A percentile compares a stretch with the other conserved stretches of the same genome.
Conservation (phyloP, 768 basidiomycete species). For the Boletellus emodensis region DNA sequence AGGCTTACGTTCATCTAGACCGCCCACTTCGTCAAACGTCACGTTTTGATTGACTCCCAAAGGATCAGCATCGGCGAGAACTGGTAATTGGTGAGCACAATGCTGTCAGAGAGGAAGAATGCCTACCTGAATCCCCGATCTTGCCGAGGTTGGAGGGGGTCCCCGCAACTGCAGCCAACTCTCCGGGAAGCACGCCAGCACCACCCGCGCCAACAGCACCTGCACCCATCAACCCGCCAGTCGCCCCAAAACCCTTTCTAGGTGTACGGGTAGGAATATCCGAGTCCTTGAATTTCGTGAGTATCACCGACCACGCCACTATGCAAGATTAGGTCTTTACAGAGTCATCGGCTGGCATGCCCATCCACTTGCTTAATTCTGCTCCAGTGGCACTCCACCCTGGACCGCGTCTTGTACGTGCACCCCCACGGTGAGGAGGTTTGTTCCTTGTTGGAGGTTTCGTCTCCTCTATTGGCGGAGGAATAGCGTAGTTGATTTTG, state of each 20-base stretch:
- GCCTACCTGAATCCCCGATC: conserved; percentile 70
- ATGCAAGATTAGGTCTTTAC: conserved; percentile 32
- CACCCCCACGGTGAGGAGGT: conserved; percentile 37
- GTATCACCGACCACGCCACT: not conserved
- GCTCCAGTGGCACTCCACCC: conserved; percentile 81
- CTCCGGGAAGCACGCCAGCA: conserved; percentile 57
- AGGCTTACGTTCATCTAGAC: conserved; percentile 82
- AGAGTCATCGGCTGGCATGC: conserved; percentile 67
- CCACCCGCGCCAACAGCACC: conserved; percentile 45
- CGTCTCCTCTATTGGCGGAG: conserved; percentile 76
- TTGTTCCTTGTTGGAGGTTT: conserved; percentile 35
- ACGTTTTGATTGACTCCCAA: conserved; percentile 90
- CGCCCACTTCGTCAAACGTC: conserved; percentile 95
- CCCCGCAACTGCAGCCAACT: conserved; percentile 58
- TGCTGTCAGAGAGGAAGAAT: conserved; percentile 9
- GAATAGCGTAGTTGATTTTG: conserved; percentile 75
- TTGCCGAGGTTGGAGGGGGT: conserved; percentile 86
- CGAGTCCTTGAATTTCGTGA: conserved; percentile 52
- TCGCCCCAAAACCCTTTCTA: conserved; percentile 56
- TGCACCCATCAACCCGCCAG: conserved; percentile 50
- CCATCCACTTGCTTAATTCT: conserved; percentile 76
- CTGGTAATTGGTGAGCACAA: conserved; percentile 36
- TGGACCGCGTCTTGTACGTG: conserved; percentile 43
- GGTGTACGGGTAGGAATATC: conserved; percentile 66
- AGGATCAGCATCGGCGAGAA: conserved; percentile 92